Conservation (phyloP, 1,284 basidiomycete genomes). For the Blastosporella zonata region DNA sequence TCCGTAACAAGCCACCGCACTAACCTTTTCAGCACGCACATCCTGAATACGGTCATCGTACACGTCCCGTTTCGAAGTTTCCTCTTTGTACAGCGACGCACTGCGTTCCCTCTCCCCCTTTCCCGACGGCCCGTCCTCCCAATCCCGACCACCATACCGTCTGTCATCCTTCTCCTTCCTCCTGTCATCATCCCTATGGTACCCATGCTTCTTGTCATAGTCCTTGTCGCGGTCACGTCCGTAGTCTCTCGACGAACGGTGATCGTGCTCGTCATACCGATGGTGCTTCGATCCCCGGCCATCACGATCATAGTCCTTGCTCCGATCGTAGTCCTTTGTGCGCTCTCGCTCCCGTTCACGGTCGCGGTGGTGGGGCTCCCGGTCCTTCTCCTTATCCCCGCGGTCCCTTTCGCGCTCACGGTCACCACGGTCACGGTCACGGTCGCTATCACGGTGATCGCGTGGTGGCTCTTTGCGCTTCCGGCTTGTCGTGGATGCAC, state of each 20-base stretch:
- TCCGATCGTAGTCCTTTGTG: slow-evolving; percentile 22
- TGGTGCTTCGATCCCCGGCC: slow-evolving; percentile 38
- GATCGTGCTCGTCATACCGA: slow-evolving; percentile 42
- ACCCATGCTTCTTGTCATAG: slow-evolving; percentile 36
- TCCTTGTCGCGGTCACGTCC: slow-evolving; percentile 38
- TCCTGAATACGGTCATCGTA: slow-evolving; percentile 39
- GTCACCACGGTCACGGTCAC: slow-evolving; percentile 35
- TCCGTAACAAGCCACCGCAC: slow-evolving; percentile 16
- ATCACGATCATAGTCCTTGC: slow-evolving; percentile 25
- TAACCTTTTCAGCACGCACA: slow-evolving; percentile 66
- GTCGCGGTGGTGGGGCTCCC: slow-evolving; percentile 28
- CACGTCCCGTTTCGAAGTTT: slow-evolving; percentile 43
- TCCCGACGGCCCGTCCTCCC: slow-evolving; percentile 24
- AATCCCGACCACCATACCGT: slow-evolving; percentile 29
- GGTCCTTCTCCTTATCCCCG: slow-evolving; percentile 8
- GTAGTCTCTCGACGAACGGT: slow-evolving; percentile 34
- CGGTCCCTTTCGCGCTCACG: slow-evolving; percentile 28
- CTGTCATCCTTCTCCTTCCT: slow-evolving; percentile 43
- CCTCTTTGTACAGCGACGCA: slow-evolving; percentile 43
- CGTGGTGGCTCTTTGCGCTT: slow-evolving; percentile 69
- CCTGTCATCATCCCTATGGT: slow-evolving; percentile 45
- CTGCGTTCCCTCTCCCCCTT: slow-evolving; percentile 53
- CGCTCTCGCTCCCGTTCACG: slow-evolving; percentile 38
- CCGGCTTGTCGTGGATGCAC: slow-evolving; percentile 71
- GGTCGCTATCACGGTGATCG: slow-evolving; percentile 46